These are phyloP conservation scores for Schizophyllum commune DNA, from an alignment of 1,284 basidiomycete genomes.

Conservation along the genomic window DNA sequence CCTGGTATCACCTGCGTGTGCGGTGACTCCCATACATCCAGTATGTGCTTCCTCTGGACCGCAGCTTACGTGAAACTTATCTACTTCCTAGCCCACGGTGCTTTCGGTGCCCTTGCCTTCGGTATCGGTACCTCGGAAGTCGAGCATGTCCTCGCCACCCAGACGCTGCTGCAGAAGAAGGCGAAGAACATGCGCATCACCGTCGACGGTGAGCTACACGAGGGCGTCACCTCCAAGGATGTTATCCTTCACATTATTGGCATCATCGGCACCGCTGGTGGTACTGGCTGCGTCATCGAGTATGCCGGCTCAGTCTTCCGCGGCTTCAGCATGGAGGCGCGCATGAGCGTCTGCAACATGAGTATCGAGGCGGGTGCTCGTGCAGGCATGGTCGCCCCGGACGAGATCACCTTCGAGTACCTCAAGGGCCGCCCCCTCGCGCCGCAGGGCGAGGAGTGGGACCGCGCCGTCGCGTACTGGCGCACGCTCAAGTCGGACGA, in stretches of 20 bases:
- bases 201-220: slow-evolving; percentile 79
- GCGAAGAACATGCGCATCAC: slow-evolving; percentile 94
- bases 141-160: slow-evolving; percentile 94
- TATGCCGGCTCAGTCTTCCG: slow-evolving; percentile 91
- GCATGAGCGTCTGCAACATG: slow-evolving; percentile 99
- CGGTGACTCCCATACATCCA: slow-evolving; percentile 92
- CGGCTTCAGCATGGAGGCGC: slow-evolving; percentile 88
- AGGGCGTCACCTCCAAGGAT: slow-evolving; percentile 93
- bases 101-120: slow-evolving; percentile 93
- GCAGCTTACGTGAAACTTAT: slow-evolving; percentile 1
- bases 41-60: slow-evolving; percentile 33
- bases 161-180: slow-evolving; percentile 88
- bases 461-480: slow-evolving; percentile 87
- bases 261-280: slow-evolving; percentile 89
- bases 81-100: slow-evolving; percentile 70
- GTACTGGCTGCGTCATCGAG: slow-evolving; percentile 90
- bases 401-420: slow-evolving; percentile 87
- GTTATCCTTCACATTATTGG: slow-evolving; percentile 95
- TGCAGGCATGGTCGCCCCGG: slow-evolving; percentile 93
- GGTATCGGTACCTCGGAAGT: slow-evolving; percentile 97
- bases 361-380: slow-evolving; percentile 94
- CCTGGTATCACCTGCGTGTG: slow-evolving; percentile 95
- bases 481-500: slow-evolving; percentile 79
- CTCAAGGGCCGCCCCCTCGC: slow-evolving; percentile 81
- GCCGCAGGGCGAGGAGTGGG: slow-evolving; percentile 87